Base-by-base conservation (phyloP, 768 basidiomycete species). In the Suillus tomentosus region DNA sequence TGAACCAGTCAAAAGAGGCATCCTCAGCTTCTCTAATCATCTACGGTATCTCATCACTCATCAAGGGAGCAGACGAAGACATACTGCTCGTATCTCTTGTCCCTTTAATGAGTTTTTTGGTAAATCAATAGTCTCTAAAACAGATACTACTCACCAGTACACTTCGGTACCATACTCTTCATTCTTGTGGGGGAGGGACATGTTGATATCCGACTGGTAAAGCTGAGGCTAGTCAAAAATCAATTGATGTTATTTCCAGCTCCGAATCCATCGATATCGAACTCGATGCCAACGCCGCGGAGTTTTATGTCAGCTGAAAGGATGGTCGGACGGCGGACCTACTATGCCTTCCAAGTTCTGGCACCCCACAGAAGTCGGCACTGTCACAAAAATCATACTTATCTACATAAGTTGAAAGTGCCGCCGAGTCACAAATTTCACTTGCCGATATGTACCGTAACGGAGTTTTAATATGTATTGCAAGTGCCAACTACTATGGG, bases 1-100 rank as follows among this genome's bases (percentile, higher is more conserved):
- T 94, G 80, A 94, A 94, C 93, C 93, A 95, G 76, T 95, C 93
- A 66, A 91, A 94, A 7, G 84, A 79, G 5, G 77, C 77, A n/a
- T 85, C 84, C 19, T 82, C 78, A 5, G 79, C 71, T 74, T 90
- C 87, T 69, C 90, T 91, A 68, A 62, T 45, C 61, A 59, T 42
- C 59, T 64, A 42, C 57, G 50, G 63, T 48, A 64, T 64, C 19
- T 47, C 40, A 65, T 50, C 13, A n/a, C 40, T 60, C 53, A 22
- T 48, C 15, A 43, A 39, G 58, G 14, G 63, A 37, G 27, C 8
- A 24, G 58, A 63, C 24, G 19, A 34, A 43, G 39, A 77, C 82
- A 75, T 68, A 91, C 90, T 83, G 78, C n/a, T 79, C 74, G 69
- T 92, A 92, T 75, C 91, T 82, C 64, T 81, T 78, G 74, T 92